Percentiles rank a stretch among this genome's conserved stretches.
Evolutionary conservation across 306 rosid species (phyloP).

Genomic region (Cucumis cinereus): DNA sequence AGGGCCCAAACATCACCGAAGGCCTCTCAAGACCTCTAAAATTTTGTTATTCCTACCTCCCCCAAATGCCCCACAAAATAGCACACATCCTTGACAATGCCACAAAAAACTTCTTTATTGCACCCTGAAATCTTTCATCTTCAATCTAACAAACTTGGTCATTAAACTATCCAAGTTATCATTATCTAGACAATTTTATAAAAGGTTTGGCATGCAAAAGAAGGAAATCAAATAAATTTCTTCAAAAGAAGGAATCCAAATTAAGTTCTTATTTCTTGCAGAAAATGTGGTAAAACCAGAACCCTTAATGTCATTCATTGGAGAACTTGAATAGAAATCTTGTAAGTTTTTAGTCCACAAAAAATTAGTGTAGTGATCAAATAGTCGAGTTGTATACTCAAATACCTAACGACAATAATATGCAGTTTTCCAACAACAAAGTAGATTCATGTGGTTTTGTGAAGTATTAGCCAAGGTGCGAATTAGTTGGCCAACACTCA

Average conservation of each 20-base stretch:
- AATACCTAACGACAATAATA: neutral
- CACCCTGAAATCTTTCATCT: neutral
- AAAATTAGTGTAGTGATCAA: neutral
- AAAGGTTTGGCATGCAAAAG: neutral
- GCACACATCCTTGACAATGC: neutral
- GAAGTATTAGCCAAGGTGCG: neutral
- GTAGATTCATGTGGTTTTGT: neutral
- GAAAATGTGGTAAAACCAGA: neutral
- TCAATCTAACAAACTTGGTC: neutral
- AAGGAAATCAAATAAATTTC: neutral
- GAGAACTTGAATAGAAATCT: neutral
- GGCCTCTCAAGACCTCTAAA: neutral
- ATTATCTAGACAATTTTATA: neutral
- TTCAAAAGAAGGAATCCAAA: neutral
- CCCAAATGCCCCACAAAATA: neutral
- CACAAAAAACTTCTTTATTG: neutral
- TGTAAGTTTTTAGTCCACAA: neutral
- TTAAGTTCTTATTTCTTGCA: neutral
- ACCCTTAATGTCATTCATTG: neutral
- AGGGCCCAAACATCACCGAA: neutral
- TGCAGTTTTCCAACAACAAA: neutral
- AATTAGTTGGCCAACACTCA: neutral
- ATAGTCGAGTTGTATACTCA: neutral
- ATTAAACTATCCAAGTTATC: neutral
- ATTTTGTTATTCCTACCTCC: neutral